These are phyloP conservation scores for Emergomyces africanus DNA, from an alignment of 2,329 filamentous ascomycete genomes.

Conservation along the genomic window DNA sequence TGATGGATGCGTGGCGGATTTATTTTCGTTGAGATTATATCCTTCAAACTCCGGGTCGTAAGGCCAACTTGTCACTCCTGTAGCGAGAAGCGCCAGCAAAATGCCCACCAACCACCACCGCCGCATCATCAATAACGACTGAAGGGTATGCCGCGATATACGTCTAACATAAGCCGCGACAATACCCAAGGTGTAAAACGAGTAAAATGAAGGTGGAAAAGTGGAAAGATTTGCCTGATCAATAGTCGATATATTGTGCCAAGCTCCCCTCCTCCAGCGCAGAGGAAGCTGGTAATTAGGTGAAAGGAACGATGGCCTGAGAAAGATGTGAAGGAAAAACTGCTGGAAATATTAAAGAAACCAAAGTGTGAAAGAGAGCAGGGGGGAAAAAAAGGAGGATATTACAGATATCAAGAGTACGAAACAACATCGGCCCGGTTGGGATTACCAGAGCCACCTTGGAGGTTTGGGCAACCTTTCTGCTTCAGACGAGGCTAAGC, in stretches of 20 bases:
- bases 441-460: background rate
- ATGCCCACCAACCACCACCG: conserved; percentile 17
- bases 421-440: background rate
- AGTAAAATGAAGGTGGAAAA: background rate
- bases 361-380: background rate
- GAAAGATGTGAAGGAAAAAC: background rate
- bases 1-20: conserved; percentile 40
- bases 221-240: background rate
- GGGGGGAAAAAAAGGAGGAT: background rate
- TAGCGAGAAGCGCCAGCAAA: conserved; percentile 19
- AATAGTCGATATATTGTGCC: background rate
- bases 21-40: conserved; percentile 51
- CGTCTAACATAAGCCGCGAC: background rate
- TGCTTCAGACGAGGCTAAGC: no score
- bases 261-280: background rate
- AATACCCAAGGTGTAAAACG: background rate
- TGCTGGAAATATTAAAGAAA: background rate
- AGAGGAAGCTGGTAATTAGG: background rate
- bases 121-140: conserved; percentile 17
- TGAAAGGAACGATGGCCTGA: background rate
- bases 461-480: background rate
- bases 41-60: conserved; percentile 39
- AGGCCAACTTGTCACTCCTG: conserved; percentile 21
- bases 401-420: background rate
- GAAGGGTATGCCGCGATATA: background rate